Percentiles rank a stretch among this genome's conserved stretches.
phyloP scores from a whole-genome alignment of 495 filamentous ascomycete genomes.

The Aspergillus hancockii region DNA sequence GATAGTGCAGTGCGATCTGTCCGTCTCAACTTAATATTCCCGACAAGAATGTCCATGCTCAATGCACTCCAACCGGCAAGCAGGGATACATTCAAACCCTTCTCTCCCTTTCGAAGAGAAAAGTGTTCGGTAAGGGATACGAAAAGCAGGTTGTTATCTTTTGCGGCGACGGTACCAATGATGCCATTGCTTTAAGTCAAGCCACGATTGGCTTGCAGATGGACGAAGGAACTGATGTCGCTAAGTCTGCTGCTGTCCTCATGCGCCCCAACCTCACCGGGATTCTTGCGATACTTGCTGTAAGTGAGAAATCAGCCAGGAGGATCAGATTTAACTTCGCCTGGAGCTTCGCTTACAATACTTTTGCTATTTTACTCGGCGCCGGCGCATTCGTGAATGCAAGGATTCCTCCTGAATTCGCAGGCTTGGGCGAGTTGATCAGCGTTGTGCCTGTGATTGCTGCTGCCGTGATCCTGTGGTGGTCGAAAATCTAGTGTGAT shows the following conservation, averaged over 20 bases:
- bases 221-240: constrained; percentile 62
- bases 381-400: constrained; percentile 66
- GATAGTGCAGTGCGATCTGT: constrained; percentile 56
- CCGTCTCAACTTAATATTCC: constrained; percentile 57
- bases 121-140: constrained; percentile 52
- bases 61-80: constrained; percentile 64
- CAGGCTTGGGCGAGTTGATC: constrained; percentile 74
- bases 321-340: constrained; percentile 70
- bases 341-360: constrained; percentile 75
- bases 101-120: constrained; percentile 9
- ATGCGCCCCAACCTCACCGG: constrained; percentile 57
- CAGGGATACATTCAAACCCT: constrained; percentile 57
- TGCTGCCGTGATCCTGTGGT: constrained; percentile 52
- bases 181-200: constrained; percentile 70
- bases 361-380: constrained; percentile 68
- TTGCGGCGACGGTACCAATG: constrained; percentile 80
- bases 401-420: constrained; percentile 71
- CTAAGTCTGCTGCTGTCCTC: constrained; percentile 67
- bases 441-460: constrained; percentile 75
- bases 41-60: constrained; percentile 41
- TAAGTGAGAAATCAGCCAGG: constrained; percentile 53
- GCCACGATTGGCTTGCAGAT: constrained; percentile 76
- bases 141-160: constrained; percentile 57
- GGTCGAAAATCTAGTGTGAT: constrained; percentile 31
- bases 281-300: constrained; percentile 58